phyloP scores from a whole-genome alignment of 176 grass and related monocot genomes.

The Saccharum officinarum region DNA sequence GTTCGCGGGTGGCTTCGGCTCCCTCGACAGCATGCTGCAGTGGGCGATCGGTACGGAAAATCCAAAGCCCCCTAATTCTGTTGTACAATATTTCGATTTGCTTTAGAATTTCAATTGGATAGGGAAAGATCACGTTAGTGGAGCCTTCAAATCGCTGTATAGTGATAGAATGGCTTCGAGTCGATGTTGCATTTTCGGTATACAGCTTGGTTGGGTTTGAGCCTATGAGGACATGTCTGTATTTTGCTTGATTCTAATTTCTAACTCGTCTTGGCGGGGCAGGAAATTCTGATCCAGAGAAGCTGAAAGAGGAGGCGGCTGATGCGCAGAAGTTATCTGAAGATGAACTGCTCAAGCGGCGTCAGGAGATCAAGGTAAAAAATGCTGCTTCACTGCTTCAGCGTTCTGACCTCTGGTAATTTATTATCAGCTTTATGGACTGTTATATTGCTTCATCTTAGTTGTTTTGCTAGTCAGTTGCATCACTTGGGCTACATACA shows the following conservation, averaged over 20 bases:
- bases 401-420: neutral
- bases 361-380: slow-evolving; percentile 75
- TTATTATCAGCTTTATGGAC: neutral
- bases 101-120: neutral
- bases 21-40: slow-evolving; percentile 91
- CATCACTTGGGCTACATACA: neutral
- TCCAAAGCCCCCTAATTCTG: neutral
- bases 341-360: slow-evolving; percentile 61
- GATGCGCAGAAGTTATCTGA: slow-evolving; percentile 64
- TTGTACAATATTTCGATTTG: neutral
- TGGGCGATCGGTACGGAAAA: slow-evolving; percentile 81
- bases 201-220: neutral
- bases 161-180: neutral
- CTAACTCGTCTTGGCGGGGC: slow-evolving; percentile 1
- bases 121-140: neutral
- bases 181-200: neutral
- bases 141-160: neutral
- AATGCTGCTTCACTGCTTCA: neutral
- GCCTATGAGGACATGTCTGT: neutral
- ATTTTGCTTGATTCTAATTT: slow-evolving; percentile 36
- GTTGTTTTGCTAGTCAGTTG: neutral
- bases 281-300: slow-evolving; percentile 94
- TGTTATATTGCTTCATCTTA: neutral
- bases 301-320: slow-evolving; percentile 71
- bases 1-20: slow-evolving; percentile 73